Conservation (phyloP, 352 stramenopile species). For the Pythium aquatile region DNA sequence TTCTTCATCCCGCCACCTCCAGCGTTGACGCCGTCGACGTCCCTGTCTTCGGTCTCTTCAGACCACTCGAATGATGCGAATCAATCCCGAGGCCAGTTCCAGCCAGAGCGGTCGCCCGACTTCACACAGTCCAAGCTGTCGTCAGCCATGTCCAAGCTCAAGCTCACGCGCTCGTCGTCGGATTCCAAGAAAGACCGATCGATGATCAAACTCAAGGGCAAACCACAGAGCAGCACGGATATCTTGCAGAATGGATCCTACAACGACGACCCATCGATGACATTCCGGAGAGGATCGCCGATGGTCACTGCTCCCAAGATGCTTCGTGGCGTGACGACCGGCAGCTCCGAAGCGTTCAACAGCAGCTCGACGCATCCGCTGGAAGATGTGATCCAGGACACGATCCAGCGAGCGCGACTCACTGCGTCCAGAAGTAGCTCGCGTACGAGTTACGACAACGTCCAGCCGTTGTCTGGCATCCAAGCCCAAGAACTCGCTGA, state of each 20-base stretch:
- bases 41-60: constrained; percentile 34
- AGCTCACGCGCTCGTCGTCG: constrained; percentile 67
- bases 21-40: constrained; percentile 30
- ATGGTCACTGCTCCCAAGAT: constrained; percentile 57
- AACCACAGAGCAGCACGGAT: constrained; percentile 42
- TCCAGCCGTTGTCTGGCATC: constrained; percentile 65
- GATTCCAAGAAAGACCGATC: constrained; percentile 73
- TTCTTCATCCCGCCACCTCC: constrained; percentile 27
- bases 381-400: constrained; percentile 69
- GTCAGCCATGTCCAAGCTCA: constrained; percentile 60
- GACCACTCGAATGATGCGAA: constrained; percentile 10
- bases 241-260: constrained; percentile 46
- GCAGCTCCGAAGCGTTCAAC: constrained; percentile 37
- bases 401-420: constrained; percentile 56
- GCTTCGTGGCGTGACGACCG: constrained; percentile 60
- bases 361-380: constrained; percentile 25
- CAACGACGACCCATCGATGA: constrained; percentile 24
- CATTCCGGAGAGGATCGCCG: constrained; percentile 21
- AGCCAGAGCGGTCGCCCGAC: constrained; percentile 16
- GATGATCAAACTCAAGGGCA: constrained; percentile 59
- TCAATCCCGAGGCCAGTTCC: constrained; percentile 1
- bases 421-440: constrained; percentile 63
- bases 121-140: constrained; percentile 38
- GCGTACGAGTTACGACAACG: constrained; percentile 74
- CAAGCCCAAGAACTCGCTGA: constrained; percentile 69